phyloP scores from a whole-genome alignment of 345 rosid species.

The Hibiscus tridactylites region DNA sequence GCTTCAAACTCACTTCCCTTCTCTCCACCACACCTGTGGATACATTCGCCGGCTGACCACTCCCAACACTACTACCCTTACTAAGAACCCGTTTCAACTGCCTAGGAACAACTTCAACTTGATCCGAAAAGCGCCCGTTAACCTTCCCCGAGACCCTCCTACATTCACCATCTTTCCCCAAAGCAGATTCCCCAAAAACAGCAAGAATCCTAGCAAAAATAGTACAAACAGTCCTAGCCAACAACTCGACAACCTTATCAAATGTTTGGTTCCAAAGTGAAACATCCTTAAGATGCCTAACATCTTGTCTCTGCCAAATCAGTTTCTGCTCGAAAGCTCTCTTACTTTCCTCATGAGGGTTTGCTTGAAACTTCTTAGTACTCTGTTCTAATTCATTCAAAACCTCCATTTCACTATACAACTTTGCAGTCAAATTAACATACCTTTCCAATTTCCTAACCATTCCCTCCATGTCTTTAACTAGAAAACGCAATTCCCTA shows the following conservation, averaged over 20 bases:
- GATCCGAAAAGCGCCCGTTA: neutral
- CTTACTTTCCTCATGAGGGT: slow-evolving; percentile 74
- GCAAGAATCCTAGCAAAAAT: slow-evolving; percentile 61
- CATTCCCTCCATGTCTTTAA: slow-evolving; percentile 92
- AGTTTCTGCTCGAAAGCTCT: slow-evolving; percentile 89
- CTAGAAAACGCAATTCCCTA: slow-evolving; percentile 71
- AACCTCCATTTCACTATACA: slow-evolving; percentile 87
- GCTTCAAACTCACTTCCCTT: slow-evolving; percentile 30
- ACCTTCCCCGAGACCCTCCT: neutral
- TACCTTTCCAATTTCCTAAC: slow-evolving; percentile 86
- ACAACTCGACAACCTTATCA: slow-evolving; percentile 85
- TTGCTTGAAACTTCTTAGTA: slow-evolving; percentile 64
- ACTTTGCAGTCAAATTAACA: slow-evolving; percentile 55
- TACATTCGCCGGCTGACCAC: slow-evolving; percentile 24
- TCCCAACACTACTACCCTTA: slow-evolving; percentile 28
- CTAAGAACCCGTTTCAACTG: slow-evolving; percentile 43
- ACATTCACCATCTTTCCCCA: slow-evolving; percentile 26
- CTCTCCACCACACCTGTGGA: slow-evolving; percentile 19
- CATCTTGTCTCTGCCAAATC: slow-evolving; percentile 94
- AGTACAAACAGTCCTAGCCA: slow-evolving; percentile 84
- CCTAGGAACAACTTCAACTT: slow-evolving; percentile 17
- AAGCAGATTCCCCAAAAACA: slow-evolving; percentile 55
- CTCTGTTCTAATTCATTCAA: slow-evolving; percentile 80
- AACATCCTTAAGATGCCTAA: slow-evolving; percentile 75
- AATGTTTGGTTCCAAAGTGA: slow-evolving; percentile 84